phyloP scores from a whole-genome alignment of 2,329 filamentous ascomycete genomes.

The Neophaeococcomyces mojaviensis region DNA sequence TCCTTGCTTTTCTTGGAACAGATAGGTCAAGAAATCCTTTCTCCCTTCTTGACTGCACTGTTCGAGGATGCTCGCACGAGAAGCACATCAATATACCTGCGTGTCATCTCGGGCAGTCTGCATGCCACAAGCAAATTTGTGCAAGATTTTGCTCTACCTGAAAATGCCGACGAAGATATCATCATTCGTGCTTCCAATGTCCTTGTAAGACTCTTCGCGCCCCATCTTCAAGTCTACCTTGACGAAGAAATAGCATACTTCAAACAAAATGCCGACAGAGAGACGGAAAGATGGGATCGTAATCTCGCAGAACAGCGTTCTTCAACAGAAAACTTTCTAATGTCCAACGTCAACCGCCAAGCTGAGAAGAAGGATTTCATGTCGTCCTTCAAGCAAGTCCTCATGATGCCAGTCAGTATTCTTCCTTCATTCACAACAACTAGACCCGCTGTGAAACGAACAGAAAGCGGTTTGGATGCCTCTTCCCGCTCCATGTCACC shows the following conservation, averaged over 20 bases:
- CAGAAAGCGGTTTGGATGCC: not conserved
- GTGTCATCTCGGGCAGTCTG: constrained; percentile 79
- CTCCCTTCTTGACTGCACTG: constrained; percentile 75
- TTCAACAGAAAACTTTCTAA: constrained; percentile 84
- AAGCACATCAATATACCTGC: constrained; percentile 70
- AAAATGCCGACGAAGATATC: constrained; percentile 51
- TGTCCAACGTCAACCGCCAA: constrained; percentile 89
- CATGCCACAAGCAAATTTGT: constrained; percentile 76
- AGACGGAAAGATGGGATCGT: constrained; percentile 83
- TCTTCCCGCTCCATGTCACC: constrained; percentile 25
- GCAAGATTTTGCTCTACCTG: constrained; percentile 59
- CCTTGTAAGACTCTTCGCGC: constrained; percentile 71
- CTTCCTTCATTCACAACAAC: constrained; percentile 62
- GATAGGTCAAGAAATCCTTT: constrained; percentile 70
- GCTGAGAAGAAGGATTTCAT: constrained; percentile 95
- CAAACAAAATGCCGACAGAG: constrained; percentile 63
- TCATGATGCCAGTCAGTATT: constrained; percentile 97
- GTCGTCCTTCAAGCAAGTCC: constrained; percentile 93
- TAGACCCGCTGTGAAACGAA: constrained; percentile 16
- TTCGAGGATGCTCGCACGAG: constrained; percentile 80
- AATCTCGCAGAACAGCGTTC: constrained; percentile 86
- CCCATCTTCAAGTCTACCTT: constrained; percentile 87
- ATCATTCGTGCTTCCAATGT: constrained; percentile 59
- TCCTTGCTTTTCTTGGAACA: constrained; percentile 75
- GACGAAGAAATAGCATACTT: constrained; percentile 87